phyloP scores from a whole-genome alignment of 1,139 yeast species.

The Starmera stellimalicola region DNA sequence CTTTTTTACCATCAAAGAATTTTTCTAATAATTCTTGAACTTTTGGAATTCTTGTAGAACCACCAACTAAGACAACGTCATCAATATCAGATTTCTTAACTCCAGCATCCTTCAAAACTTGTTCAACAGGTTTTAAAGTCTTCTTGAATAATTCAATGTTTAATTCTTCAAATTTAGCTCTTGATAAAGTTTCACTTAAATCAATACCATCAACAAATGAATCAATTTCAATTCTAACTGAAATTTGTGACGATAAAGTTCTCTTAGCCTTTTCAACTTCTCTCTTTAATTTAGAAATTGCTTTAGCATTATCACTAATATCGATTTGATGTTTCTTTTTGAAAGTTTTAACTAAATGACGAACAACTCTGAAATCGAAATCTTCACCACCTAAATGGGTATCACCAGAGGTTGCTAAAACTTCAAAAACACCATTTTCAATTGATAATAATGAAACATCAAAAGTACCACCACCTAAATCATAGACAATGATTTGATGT shows the following conservation, averaged over 20 bases:
- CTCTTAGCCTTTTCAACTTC: conserved; percentile 93
- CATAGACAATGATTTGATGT: conserved; percentile 89
- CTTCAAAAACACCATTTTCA: conserved; percentile 98
- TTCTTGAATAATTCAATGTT: conserved; percentile 80
- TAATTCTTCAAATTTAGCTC: conserved; percentile 89
- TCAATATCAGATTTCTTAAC: conserved; percentile 71
- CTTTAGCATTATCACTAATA: conserved; percentile 65
- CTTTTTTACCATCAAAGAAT: conserved; percentile 85
- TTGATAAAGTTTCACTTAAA: conserved; percentile 72
- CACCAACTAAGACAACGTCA: conserved; percentile 87
- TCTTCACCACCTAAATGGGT: conserved; percentile 67
- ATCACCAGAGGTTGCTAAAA: conserved; percentile 99
- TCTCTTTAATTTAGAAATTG: conserved; percentile 81
- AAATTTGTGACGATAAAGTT: conserved; percentile 79
- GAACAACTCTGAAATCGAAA: conserved; percentile 75
- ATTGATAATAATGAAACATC: conserved; percentile 94
- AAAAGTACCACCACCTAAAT: conserved; percentile 99
- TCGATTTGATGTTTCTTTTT: conserved; percentile 79
- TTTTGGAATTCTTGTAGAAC: conserved; percentile 94
- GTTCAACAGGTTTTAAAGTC: conserved; percentile 80
- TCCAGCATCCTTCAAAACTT: conserved; percentile 78
- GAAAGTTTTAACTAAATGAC: conserved; percentile 72
- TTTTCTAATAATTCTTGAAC: conserved; percentile 79
- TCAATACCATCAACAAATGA: conserved; percentile 94
- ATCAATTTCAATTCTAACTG: conserved; percentile 83